Conservation (phyloP, 2,329 filamentous ascomycete genomes). For the Bimuria novae-zelandiae region DNA sequence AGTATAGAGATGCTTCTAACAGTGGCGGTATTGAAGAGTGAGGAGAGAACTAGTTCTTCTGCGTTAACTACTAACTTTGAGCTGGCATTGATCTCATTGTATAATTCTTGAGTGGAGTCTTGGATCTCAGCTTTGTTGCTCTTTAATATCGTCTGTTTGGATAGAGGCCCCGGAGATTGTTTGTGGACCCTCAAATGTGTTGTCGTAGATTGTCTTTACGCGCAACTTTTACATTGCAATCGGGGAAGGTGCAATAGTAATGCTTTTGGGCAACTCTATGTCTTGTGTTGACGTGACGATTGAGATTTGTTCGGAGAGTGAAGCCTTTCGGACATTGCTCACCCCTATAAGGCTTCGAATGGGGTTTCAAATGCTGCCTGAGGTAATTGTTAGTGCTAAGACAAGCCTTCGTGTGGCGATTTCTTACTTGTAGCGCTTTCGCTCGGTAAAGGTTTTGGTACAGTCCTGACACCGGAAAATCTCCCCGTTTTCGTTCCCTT, state of each 20-base stretch:
- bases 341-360: constrained; percentile 16
- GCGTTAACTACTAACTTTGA: too few relatives aligned
- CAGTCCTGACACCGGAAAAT: constrained; percentile 9
- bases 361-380: constrained; percentile 18
- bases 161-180: too few relatives aligned
- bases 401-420: neutral
- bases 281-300: constrained; percentile 8
- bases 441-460: constrained; percentile 6
- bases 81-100: neutral
- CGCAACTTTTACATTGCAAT: constrained; percentile 9
- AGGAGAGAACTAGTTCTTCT: neutral
- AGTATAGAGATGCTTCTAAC: constrained; percentile 8
- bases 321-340: constrained; percentile 11
- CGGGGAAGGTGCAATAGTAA: constrained; percentile 7
- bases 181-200: constrained; percentile 8
- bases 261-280: constrained; percentile 12
- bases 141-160: too few relatives aligned
- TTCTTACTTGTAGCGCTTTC: constrained; percentile 12
- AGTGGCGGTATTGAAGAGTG: constrained; percentile 10
- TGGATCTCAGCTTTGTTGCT: neutral
- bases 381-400: neutral
- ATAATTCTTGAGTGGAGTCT: neutral
- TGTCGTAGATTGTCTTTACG: constrained; percentile 17
- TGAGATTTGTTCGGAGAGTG: constrained; percentile 10
- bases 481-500: neutral